These are phyloP conservation scores for Cylindrotheca closterium DNA, from an alignment of 108 stramenopile species.

Conservation along the genomic window DNA sequence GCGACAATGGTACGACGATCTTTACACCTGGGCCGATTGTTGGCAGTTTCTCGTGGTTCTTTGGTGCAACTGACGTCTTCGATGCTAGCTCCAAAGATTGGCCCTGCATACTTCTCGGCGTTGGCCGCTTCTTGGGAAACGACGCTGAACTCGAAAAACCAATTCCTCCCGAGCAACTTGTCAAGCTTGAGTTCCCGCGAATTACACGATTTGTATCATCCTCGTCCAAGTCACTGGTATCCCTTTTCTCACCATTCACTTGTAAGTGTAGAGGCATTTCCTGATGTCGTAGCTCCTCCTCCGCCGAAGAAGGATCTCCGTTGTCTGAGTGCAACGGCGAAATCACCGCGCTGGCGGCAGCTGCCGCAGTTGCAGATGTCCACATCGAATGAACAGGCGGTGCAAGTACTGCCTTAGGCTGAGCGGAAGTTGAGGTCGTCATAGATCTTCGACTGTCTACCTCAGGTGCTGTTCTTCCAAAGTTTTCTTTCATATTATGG, in stretches of 20 bases:
- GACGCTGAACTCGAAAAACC: no score
- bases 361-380: conserved; percentile 52
- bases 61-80: conserved; percentile 1
- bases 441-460: neutral
- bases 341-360: neutral
- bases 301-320: no score
- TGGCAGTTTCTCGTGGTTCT: conserved; percentile 8
- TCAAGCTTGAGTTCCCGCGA: no score
- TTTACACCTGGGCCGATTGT: conserved; percentile 61
- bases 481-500: conserved; percentile 12
- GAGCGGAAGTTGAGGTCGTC: neutral
- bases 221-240: no score
- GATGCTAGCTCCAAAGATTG: neutral
- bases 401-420: conserved; percentile 1
- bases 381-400: conserved; percentile 80
- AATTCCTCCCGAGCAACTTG: no score
- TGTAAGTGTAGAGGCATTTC: no score
- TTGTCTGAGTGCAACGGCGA: conserved; percentile 9
- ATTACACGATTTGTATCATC: no score
- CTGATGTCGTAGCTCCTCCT: no score
- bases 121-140: no score
- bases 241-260: no score
- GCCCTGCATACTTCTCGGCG: no score
- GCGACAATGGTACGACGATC: conserved; percentile 77
- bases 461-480: conserved; percentile 8